Percentiles rank a stretch among this genome's conserved stretches.
Evolutionary conservation across 768 basidiomycete species (phyloP).

Genomic region (Tulasnella sp.): DNA sequence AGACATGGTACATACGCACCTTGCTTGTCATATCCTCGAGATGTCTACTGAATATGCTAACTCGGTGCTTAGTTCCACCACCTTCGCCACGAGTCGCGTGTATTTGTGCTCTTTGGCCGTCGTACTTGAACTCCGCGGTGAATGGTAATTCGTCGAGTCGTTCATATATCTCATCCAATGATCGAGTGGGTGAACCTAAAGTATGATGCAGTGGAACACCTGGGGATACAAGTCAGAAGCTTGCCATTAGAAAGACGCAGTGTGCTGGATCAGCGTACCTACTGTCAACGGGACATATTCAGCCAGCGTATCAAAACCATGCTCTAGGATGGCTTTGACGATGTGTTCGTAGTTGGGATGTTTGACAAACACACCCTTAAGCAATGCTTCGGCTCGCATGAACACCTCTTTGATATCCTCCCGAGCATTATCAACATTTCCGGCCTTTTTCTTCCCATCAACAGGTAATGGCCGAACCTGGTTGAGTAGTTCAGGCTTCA

Average conservation of each 20-base stretch:
- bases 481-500: conserved; percentile 23
- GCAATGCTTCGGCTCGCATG: conserved; percentile 45
- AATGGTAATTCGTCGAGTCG: conserved; percentile 56
- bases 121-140: conserved; percentile 83
- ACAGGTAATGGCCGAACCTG: conserved; percentile 17
- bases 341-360: conserved; percentile 73
- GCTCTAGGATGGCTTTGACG: conserved; percentile 44
- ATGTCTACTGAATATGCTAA: conserved; percentile 78
- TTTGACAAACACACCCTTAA: conserved; percentile 63
- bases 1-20: conserved; percentile 29
- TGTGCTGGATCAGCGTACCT: conserved; percentile 39
- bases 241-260: background rate
- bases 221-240: conserved; percentile 21
- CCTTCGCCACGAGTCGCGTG: conserved; percentile 36
- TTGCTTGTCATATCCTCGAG: conserved; percentile 89
- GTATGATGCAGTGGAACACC: conserved; percentile 80
- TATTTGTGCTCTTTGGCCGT: conserved; percentile 79
- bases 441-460: conserved; percentile 25
- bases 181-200: conserved; percentile 76
- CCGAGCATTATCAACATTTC: conserved; percentile 20
- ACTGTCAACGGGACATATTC: conserved; percentile 54
- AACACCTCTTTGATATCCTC: conserved; percentile 33
- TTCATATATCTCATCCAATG: conserved; percentile 72
- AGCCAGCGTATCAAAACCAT: conserved; percentile 48
- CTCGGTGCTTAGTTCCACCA: conserved; percentile 24